These are phyloP conservation scores for Yamadazyma mexicana DNA, from an alignment of 1,139 yeast genomes.

Conservation along the genomic window DNA sequence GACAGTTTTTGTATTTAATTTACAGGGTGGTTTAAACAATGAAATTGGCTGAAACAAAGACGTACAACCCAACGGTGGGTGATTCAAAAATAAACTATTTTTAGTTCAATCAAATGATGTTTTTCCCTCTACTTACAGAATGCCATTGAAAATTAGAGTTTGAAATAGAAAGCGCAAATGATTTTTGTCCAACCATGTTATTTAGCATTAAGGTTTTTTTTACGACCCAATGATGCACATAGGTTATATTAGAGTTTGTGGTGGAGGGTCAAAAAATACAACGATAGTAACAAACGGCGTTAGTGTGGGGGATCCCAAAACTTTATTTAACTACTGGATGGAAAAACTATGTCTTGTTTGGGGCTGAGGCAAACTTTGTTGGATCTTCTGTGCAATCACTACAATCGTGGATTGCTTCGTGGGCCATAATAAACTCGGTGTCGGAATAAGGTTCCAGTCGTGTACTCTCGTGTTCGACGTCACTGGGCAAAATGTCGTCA, in stretches of 20 bases:
- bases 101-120: neutral
- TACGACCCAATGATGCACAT: neutral
- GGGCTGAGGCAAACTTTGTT: no score
- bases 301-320: no score
- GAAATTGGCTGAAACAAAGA: no score
- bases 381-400: no score
- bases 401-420: no score
- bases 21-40: no score
- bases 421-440: neutral
- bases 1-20: no score
- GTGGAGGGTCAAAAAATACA: neutral
- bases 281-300: no score
- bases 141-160: neutral
- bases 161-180: neutral
- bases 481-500: slow-evolving; percentile 19
- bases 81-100: neutral
- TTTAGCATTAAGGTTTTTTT: neutral
- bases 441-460: neutral
- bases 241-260: neutral
- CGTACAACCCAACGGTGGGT: no score
- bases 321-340: no score
- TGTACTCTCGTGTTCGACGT: slow-evolving; percentile 17
- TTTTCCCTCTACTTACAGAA: neutral
- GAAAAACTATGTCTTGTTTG: no score
- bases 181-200: neutral